Evolutionary conservation across 768 basidiomycete species (phyloP).

Genomic region (Collybiopsis confluens): DNA sequence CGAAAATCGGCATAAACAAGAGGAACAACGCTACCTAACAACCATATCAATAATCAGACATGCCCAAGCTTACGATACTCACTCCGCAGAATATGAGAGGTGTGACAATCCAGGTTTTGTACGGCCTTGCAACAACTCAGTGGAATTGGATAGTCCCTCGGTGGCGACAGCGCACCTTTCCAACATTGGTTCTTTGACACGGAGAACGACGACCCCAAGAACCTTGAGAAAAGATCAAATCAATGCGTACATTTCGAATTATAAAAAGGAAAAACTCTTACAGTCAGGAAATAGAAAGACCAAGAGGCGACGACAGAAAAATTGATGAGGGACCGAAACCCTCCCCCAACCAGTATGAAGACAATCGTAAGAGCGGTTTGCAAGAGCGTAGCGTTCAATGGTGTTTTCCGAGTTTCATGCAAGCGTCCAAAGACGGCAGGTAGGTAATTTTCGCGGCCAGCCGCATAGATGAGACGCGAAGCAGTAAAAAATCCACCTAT

Average conservation of each 20-base stretch:
- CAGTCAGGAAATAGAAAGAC: slow-evolving; percentile 86
- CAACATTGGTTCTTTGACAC: slow-evolving; percentile 86
- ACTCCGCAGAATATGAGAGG: slow-evolving; percentile 88
- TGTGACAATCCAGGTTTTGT: slow-evolving; percentile 88
- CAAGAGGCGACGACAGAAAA: slow-evolving; percentile 85
- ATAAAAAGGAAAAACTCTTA: slow-evolving; percentile 29
- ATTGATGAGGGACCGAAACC: slow-evolving; percentile 84
- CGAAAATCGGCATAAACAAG: slow-evolving; percentile 90
- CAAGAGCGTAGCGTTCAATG: slow-evolving; percentile 81
- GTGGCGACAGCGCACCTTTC: slow-evolving; percentile 49
- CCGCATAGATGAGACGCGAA: slow-evolving; percentile 84
- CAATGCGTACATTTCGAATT: not conserved
- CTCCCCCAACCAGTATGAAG: slow-evolving; percentile 85
- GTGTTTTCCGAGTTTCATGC: slow-evolving; percentile 74
- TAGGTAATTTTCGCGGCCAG: slow-evolving; percentile 83
- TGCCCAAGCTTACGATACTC: slow-evolving; percentile 23
- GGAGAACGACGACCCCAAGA: slow-evolving; percentile 80
- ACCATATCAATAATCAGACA: not conserved
- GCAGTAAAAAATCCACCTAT: slow-evolving; percentile 69
- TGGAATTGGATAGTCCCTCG: not conserved
- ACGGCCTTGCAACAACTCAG: slow-evolving; percentile 52
- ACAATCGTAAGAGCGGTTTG: slow-evolving; percentile 69
- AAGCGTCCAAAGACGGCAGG: slow-evolving; percentile 80
- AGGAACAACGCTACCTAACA: slow-evolving; percentile 80
- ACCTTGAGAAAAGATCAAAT: slow-evolving; percentile 45